phyloP scores from a whole-genome alignment of 257 asterid species.

The Jacaranda mimosifolia region DNA sequence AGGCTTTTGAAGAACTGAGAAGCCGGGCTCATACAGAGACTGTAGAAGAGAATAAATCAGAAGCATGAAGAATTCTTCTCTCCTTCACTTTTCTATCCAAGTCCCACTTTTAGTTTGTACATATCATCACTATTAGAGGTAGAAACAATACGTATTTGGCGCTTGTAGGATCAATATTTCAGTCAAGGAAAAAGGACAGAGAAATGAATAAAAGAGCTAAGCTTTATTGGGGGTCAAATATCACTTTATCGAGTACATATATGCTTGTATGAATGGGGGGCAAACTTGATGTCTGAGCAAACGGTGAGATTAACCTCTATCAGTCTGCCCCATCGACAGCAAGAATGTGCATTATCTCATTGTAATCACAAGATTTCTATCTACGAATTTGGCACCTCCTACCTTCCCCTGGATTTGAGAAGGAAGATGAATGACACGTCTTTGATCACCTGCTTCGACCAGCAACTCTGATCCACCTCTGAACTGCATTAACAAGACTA shows the following conservation, averaged over 20 bases:
- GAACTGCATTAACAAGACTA: conserved; percentile 60
- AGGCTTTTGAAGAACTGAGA: too few relatives aligned
- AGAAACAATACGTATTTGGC: too few relatives aligned
- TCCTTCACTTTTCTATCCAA: too few relatives aligned
- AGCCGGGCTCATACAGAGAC: too few relatives aligned
- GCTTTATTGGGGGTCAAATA: not conserved
- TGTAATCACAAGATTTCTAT: conserved; percentile 77
- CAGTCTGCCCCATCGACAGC: not conserved
- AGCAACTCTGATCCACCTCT: conserved; percentile 91
- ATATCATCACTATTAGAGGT: too few relatives aligned
- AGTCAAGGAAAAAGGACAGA: too few relatives aligned
- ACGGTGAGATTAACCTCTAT: too few relatives aligned
- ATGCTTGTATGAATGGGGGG: not conserved
- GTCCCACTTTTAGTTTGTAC: too few relatives aligned
- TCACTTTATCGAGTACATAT: not conserved
- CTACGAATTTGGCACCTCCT: conserved; percentile 84
- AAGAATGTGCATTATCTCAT: conserved; percentile 50
- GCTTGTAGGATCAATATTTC: too few relatives aligned
- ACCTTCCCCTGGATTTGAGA: conserved; percentile 87
- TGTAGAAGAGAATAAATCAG: too few relatives aligned
- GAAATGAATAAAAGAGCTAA: too few relatives aligned
- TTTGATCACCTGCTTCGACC: conserved; percentile 97
- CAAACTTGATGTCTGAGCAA: not conserved
- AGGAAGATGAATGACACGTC: conserved; percentile 84
- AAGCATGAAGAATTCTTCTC: too few relatives aligned